phyloP scores from a whole-genome alignment of 1,284 basidiomycete genomes.

The Boletellus sp. region DNA sequence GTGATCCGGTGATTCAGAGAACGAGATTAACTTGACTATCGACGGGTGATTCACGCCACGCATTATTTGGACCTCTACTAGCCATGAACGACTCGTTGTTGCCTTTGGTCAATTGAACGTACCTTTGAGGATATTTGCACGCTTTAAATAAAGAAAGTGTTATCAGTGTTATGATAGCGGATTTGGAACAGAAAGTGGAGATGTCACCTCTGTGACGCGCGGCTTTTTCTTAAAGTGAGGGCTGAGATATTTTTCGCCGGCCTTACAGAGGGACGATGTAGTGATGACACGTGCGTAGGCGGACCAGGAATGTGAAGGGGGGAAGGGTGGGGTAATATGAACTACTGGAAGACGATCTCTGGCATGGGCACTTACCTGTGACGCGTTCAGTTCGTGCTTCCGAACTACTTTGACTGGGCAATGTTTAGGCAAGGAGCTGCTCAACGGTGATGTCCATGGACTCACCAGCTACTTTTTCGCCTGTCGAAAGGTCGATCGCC shows the following conservation, averaged over 20 bases:
- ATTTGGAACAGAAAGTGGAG: constrained; percentile 29
- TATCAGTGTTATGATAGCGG: constrained; percentile 17
- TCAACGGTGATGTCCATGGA: constrained; percentile 18
- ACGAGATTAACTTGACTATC: constrained; percentile 86
- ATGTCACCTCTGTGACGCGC: constrained; percentile 90
- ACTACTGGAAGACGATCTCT: constrained; percentile 26
- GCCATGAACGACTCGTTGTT: constrained; percentile 1
- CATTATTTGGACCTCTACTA: constrained; percentile 97
- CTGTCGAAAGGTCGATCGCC: constrained; percentile 75
- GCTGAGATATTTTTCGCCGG: constrained; percentile 89
- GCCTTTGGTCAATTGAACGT: background rate
- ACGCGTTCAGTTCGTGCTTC: constrained; percentile 92
- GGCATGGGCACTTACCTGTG: constrained; percentile 74
- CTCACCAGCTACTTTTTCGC: constrained; percentile 83
- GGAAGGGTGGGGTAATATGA: constrained; percentile 26
- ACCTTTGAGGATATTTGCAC: constrained; percentile 97
- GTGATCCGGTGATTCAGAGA: constrained; percentile 89
- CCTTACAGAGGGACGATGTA: constrained; percentile 49
- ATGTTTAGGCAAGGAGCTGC: constrained; percentile 8
- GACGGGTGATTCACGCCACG: constrained; percentile 87
- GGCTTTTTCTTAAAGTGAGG: constrained; percentile 93
- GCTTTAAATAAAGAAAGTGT: constrained; percentile 48
- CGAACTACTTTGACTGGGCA: constrained; percentile 89
- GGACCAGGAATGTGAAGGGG: constrained; percentile 9
- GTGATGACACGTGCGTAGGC: constrained; percentile 16